Percentiles rank a stretch among this genome's conserved stretches.
Conservation (phyloP, 768 basidiomycete genomes). For the Lactarius trivialis region DNA sequence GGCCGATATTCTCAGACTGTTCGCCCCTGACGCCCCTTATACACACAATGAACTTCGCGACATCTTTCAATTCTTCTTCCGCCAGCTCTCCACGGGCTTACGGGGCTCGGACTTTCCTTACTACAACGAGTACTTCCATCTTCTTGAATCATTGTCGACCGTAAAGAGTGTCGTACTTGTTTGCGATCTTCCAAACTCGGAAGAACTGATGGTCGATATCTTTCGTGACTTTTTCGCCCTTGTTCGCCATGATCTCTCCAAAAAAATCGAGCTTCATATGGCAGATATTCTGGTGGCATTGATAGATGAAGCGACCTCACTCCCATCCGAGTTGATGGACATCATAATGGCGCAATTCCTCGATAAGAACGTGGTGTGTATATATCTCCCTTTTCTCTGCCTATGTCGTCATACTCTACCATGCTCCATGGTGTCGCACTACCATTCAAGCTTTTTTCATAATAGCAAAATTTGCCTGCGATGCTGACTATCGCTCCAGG, state of each 20-base stretch:
- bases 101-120: constrained; percentile 75
- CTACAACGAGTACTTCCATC: constrained; percentile 88
- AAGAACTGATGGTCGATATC: constrained; percentile 75
- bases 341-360: constrained; percentile 79
- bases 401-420: too few relatives aligned
- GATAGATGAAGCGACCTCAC: constrained; percentile 74
- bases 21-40: constrained; percentile 96
- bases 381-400: neutral
- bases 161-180: constrained; percentile 94
- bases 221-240: constrained; percentile 81
- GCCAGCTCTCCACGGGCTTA: constrained; percentile 71
- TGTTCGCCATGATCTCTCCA: constrained; percentile 63
- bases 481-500: constrained; percentile 32
- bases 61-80: constrained; percentile 95
- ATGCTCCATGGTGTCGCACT: neutral
- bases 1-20: constrained; percentile 87
- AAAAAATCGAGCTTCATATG: constrained; percentile 80
- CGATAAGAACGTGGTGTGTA: constrained; percentile 65
- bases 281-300: constrained; percentile 86
- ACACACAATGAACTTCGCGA: constrained; percentile 83
- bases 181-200: constrained; percentile 82
- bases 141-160: constrained; percentile 88
- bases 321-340: constrained; percentile 79
- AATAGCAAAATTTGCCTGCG: neutral
- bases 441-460: neutral